Conservation (phyloP, 1,284 basidiomycete species). For the Psilocybe mexicana region DNA sequence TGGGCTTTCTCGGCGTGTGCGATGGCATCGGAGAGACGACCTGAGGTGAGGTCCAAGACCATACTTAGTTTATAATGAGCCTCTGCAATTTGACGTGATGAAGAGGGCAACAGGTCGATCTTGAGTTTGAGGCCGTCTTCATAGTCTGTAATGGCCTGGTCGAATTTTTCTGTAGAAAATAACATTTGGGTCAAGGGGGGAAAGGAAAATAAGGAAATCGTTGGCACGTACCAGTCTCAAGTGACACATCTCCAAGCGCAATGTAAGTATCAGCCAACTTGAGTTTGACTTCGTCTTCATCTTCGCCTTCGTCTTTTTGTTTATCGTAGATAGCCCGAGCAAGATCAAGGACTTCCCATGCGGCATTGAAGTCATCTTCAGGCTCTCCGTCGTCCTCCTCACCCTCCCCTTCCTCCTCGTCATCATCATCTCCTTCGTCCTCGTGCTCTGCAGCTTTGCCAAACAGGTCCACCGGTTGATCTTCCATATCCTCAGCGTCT, state of each 20-base stretch:
- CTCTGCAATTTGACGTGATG: conserved; percentile 85
- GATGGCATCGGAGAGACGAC: conserved; percentile 78
- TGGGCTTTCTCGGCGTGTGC: conserved; percentile 77
- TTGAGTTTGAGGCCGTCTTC: conserved; percentile 74
- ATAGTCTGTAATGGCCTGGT: conserved; percentile 86
- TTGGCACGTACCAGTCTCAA: conserved; percentile 73
- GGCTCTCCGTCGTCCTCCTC: conserved; percentile 71
- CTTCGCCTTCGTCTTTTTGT: conserved; percentile 50
- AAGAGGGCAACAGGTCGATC: conserved; percentile 66
- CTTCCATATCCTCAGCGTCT: conserved; percentile 60
- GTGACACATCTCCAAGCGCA: conserved; percentile 81
- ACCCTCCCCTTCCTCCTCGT: conserved; percentile 55
- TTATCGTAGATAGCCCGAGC: conserved; percentile 83
- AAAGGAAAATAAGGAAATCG: not conserved
- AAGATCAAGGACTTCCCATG: conserved; percentile 91
- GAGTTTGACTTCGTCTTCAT: conserved; percentile 58
- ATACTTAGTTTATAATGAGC: conserved; percentile 90
- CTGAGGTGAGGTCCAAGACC: conserved; percentile 83
- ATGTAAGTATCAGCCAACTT: conserved; percentile 86
- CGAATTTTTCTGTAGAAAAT: conserved; percentile 77
- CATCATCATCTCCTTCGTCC: conserved; percentile 43
- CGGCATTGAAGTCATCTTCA: conserved; percentile 92
- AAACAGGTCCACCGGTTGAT: conserved; percentile 60
- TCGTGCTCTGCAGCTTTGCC: conserved; percentile 45
- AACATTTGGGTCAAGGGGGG: not conserved